Base-by-base conservation (phyloP, 306 rosid genomes). In the Vigna angularis region DNA sequence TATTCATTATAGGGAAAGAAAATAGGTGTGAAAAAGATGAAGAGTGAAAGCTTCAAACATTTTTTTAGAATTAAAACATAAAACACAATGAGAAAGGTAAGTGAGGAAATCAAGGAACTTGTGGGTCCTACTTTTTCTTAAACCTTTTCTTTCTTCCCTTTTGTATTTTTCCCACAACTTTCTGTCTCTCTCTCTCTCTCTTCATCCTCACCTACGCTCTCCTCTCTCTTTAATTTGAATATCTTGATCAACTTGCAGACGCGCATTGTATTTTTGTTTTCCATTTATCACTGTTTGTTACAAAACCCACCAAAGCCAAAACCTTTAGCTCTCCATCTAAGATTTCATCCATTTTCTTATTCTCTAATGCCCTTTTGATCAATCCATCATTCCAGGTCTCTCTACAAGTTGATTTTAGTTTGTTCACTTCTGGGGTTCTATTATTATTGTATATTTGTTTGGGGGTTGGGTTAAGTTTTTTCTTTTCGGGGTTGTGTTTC, bases 171-270 rank as follows among this genome's bases (percentile, higher is more conserved):
- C 76, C 85, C 52, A 83, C 70, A 80, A 78, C 22, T 38, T 51
- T 83, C 85, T 40, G 11, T 40, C 45, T 42, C 47, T 83, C 81
- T 64, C 75, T 56, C n/a, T n/a, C 77, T 57, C 8, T 52, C 15
- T 16, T 48, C 34, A 26, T 32, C 42, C 38, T 42, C 32, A 67
- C 75, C n/a, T 48, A 59, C 85, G 80, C 83, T 81, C 79, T 84
- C 48, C 72, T 32, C 82, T 63, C 81, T 74, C 89, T 86, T 88
- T 89, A 88, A 86, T 91, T 92, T 92, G 91, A 90, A 88, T 50
- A 84, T 79, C 74, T 76, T 38, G 38, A 52, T 44, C 50, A 74
- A 78, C 76, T 65, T 77, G 69, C 65, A 34, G 53, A 89, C 91
- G 91, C 91, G 82, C 81, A 72, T 50, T 48, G 11, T 75, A 34